Evolutionary conservation across 495 filamentous ascomycete species (phyloP).

Genomic region (Sphaerosporella brunnea): DNA sequence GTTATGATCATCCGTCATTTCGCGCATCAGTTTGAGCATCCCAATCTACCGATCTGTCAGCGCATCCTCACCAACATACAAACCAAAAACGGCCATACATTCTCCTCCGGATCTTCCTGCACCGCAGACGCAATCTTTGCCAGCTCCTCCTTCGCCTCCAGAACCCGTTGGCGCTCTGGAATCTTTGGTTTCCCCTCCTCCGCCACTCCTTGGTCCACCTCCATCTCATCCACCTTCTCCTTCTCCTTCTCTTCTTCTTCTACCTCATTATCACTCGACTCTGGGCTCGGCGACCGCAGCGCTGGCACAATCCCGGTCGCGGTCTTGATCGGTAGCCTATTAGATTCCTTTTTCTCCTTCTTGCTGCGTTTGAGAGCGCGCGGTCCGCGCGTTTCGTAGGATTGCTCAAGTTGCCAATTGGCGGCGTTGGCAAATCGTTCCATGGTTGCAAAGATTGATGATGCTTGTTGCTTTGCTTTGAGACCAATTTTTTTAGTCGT

Average conservation of each 20-base stretch:
- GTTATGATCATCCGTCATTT: slow-evolving; percentile 52
- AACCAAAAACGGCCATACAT: slow-evolving; percentile 38
- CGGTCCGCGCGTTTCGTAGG: slow-evolving; percentile 57
- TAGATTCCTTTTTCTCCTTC: slow-evolving; percentile 44
- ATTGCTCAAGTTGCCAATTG: slow-evolving; percentile 75
- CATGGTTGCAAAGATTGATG: slow-evolving; percentile 3
- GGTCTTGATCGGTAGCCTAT: slow-evolving; percentile 69
- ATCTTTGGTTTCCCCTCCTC: slow-evolving; percentile 29
- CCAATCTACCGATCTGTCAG: slow-evolving; percentile 10
- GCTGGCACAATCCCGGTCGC: slow-evolving; percentile 51
- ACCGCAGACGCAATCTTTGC: slow-evolving; percentile 62
- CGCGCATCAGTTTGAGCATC: slow-evolving; percentile 55
- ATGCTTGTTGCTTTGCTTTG: no score
- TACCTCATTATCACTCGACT: background rate
- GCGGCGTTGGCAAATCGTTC: slow-evolving; percentile 20
- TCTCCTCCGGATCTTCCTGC: slow-evolving; percentile 87
- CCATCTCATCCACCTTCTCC: slow-evolving; percentile 1
- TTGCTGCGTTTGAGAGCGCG: slow-evolving; percentile 46
- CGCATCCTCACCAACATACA: background rate
- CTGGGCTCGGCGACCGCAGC: slow-evolving; percentile 34
- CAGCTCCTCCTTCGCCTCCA: slow-evolving; percentile 80
- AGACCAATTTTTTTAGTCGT: no score
- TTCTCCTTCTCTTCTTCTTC: background rate
- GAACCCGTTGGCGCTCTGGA: slow-evolving; percentile 55
- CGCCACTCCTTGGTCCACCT: slow-evolving; percentile 10